Conservation (phyloP, 2,329 filamentous ascomycete species). For the Ophiosphaerella herpotricha region DNA sequence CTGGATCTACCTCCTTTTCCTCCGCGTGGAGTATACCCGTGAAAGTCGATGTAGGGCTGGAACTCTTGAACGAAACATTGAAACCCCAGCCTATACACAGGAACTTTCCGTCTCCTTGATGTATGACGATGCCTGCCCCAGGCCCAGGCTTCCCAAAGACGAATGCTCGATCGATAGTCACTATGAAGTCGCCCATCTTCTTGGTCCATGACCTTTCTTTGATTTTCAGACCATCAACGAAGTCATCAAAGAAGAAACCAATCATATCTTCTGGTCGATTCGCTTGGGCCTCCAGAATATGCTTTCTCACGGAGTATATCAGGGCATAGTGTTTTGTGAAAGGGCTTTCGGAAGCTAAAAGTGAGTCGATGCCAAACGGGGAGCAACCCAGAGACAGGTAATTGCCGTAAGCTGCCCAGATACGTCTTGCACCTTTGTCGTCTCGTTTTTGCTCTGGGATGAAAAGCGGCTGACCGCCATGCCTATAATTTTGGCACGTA, state of each 20-base stretch:
- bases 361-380: conserved; percentile 49
- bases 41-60: conserved; percentile 40
- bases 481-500: conserved; percentile 52
- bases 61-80: conserved; percentile 42
- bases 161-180: conserved; percentile 51
- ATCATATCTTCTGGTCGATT: conserved; percentile 33
- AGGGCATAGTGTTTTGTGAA: conserved; percentile 50
- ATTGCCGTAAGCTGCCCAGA: conserved; percentile 33
- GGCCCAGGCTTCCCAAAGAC: conserved; percentile 52
- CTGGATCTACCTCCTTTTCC: conserved; percentile 48
- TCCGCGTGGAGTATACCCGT: conserved; percentile 51
- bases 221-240: conserved; percentile 32
- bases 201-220: conserved; percentile 35
- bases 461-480: conserved; percentile 53
- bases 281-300: conserved; percentile 50
- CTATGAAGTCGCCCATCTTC: conserved; percentile 42
- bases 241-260: conserved; percentile 53
- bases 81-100: conserved; percentile 54
- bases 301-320: conserved; percentile 38
- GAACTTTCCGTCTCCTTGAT: conserved; percentile 47
- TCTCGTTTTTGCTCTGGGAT: conserved; percentile 60
- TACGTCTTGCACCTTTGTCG: conserved; percentile 39
- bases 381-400: conserved; percentile 24
- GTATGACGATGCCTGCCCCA: conserved; percentile 52
- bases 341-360: conserved; percentile 37